These are phyloP conservation scores for Mucor velutinosus DNA, from an alignment of 371 early-diverging fungal species.

Conservation along the genomic window DNA sequence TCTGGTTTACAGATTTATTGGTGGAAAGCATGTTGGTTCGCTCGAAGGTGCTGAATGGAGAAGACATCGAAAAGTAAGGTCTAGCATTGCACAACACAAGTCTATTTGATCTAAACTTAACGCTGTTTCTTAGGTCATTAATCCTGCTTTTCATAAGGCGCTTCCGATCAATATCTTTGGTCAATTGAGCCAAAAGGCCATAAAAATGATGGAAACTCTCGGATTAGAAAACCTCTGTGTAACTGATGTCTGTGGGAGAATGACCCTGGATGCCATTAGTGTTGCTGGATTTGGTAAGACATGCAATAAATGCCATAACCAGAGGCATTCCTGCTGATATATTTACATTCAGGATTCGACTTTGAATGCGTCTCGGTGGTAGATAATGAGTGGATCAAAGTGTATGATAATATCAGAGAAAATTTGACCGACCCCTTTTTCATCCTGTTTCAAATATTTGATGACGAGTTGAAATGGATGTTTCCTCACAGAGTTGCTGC, in stretches of 20 bases:
- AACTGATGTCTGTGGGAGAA: slow-evolving; percentile 13
- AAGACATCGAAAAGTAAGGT: slow-evolving; percentile 15
- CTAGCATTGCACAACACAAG: no score
- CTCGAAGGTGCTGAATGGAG: slow-evolving; percentile 17
- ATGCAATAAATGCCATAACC: no score
- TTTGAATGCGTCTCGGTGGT: slow-evolving; percentile 10
- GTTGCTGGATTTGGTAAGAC: slow-evolving; percentile 25
- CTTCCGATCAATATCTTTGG: slow-evolving; percentile 18
- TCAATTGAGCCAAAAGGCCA: neutral
- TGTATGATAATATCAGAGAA: slow-evolving; percentile 11
- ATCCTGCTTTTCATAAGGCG: slow-evolving; percentile 21
- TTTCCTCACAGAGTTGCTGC: slow-evolving; percentile 15
- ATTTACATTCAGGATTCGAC: slow-evolving; percentile 5
- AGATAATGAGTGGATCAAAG: slow-evolving; percentile 20
- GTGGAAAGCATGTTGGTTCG: slow-evolving; percentile 7
- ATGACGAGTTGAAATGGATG: slow-evolving; percentile 18
- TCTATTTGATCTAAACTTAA: neutral
- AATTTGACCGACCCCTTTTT: slow-evolving; percentile 17
- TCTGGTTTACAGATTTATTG: slow-evolving; percentile 11
- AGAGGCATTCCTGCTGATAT: neutral
- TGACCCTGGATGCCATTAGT: slow-evolving; percentile 33
- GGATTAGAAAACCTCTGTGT: neutral
- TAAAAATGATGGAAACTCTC: slow-evolving; percentile 10
- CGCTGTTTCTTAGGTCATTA: neutral
- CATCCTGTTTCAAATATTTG: slow-evolving; percentile 24